phyloP scores from a whole-genome alignment of 2,329 filamentous ascomycete genomes.

The Scleromitrula shiraiana region DNA sequence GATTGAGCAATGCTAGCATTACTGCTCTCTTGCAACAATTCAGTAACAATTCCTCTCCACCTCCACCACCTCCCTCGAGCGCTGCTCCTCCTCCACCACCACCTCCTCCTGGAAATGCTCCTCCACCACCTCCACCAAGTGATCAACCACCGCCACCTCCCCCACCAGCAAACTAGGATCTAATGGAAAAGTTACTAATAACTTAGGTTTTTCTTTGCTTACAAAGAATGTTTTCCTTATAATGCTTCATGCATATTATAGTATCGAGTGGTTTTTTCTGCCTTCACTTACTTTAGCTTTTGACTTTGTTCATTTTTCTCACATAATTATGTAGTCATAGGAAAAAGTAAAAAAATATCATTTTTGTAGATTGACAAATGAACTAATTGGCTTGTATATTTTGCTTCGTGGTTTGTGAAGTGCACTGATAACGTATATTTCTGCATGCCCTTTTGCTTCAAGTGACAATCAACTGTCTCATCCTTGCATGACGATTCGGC shows the following conservation, averaged over 20 bases:
- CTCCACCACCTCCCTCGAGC: conserved; percentile 45
- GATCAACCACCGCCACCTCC: conserved; percentile 21
- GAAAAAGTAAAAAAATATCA: not conserved
- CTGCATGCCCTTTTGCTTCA: no score
- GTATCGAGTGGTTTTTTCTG: not conserved
- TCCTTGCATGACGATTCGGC: no score
- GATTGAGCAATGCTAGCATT: conserved; percentile 48
- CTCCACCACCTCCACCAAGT: conserved; percentile 53
- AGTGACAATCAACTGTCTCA: no score
- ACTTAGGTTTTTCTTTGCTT: not conserved
- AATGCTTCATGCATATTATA: no score
- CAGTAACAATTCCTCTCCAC: conserved; percentile 35
- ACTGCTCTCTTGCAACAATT: conserved; percentile 62
- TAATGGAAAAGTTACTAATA: conserved; percentile 1
- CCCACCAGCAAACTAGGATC: conserved; percentile 9
- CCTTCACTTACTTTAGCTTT: not conserved
- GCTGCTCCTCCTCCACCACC: conserved; percentile 32
- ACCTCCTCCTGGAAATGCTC: conserved; percentile 46
- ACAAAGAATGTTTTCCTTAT: not conserved
- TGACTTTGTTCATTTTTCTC: not conserved
- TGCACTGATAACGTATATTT: no score
- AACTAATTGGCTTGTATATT: no score
- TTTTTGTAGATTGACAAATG: not conserved
- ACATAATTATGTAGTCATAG: conserved; percentile 7
- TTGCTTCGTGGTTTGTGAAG: no score